phyloP scores from a whole-genome alignment of 2,329 filamentous ascomycete species.

The Arachnopeziza araneosa region DNA sequence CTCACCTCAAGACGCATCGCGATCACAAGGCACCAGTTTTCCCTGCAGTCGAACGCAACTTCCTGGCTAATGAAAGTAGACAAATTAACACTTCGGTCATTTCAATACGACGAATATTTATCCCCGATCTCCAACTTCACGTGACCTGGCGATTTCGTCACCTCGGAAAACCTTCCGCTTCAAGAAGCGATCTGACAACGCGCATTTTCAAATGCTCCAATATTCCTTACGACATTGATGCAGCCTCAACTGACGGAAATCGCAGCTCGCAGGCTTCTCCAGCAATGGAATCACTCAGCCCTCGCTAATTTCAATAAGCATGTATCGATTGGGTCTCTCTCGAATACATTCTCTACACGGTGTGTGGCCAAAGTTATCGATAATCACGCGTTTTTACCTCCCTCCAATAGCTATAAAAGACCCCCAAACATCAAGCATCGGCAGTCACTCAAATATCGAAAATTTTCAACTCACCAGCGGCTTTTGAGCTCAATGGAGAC shows the following conservation, averaged over 20 bases:
- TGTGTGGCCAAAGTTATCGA: neutral
- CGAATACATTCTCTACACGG: neutral
- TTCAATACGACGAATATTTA: no score
- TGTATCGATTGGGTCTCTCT: neutral
- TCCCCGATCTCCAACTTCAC: neutral
- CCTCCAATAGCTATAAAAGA: neutral
- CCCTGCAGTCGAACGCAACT: no score
- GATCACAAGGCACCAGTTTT: no score
- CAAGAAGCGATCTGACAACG: neutral
- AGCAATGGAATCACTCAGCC: neutral
- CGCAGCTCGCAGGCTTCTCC: neutral
- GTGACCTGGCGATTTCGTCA: neutral
- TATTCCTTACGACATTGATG: neutral
- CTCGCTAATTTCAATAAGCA: neutral
- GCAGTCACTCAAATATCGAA: neutral
- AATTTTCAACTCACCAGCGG: neutral
- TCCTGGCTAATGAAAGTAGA: no score
- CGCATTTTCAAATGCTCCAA: neutral
- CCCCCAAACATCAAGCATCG: neutral
- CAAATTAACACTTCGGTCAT: no score
- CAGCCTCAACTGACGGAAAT: neutral
- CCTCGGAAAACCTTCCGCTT: neutral
- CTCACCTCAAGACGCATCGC: no score
- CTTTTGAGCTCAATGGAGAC: conserved; percentile 16
- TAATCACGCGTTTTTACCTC: neutral